Conservation (phyloP, 2,329 filamentous ascomycete genomes). For the Metarhizium album region DNA sequence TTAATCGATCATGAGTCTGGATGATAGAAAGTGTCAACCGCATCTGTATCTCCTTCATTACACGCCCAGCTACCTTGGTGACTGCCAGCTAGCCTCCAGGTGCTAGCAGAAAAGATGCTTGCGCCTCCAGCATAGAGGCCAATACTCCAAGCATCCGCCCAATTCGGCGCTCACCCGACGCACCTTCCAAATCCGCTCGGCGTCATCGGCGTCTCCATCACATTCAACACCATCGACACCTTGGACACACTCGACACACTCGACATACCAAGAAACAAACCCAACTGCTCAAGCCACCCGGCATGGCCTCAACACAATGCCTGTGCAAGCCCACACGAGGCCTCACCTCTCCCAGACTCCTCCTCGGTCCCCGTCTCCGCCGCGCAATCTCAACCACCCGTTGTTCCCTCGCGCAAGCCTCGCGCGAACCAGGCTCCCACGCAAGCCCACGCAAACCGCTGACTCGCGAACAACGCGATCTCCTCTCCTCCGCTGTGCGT, state of each 20-base stretch:
- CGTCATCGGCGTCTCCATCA: not conserved
- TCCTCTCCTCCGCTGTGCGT: conserved; percentile 61
- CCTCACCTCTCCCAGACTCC: not conserved
- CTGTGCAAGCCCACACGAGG: conserved; percentile 8
- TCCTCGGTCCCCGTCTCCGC: not conserved
- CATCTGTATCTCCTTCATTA: no score
- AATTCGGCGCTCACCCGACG: not conserved
- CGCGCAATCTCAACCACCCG: conserved; percentile 8
- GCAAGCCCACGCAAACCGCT: conserved; percentile 45
- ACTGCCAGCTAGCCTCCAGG: no score
- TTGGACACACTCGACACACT: no score
- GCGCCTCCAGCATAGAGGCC: no score
- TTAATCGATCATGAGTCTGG: no score
- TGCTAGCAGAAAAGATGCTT: no score
- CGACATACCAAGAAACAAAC: not conserved
- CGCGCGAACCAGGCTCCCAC: not conserved
- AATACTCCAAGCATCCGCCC: no score
- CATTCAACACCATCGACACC: no score
- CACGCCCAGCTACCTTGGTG: no score
- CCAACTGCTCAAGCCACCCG: not conserved
- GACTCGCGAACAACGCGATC: conserved; percentile 59
- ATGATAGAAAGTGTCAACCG: no score
- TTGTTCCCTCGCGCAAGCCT: conserved; percentile 1
- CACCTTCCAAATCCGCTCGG: no score
- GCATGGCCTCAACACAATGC: conserved; percentile 13